Base-by-base conservation (phyloP, 495 filamentous ascomycete genomes). In the Neurospora sp. region DNA sequence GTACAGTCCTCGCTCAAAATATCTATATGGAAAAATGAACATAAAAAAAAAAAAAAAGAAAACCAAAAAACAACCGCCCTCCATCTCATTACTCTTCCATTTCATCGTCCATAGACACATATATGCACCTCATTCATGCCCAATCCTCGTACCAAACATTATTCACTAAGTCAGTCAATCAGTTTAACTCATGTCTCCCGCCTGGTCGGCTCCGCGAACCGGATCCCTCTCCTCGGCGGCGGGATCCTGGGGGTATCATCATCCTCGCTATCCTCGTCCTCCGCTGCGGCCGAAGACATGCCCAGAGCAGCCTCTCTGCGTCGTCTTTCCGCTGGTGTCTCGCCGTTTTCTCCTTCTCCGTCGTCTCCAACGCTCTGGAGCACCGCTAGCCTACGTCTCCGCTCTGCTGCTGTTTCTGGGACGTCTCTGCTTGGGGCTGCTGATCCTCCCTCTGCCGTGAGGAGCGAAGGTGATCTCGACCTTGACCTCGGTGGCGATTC, bases 261-360 rank as follows among this genome's bases (percentile, higher is more conserved):
- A 45, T 93, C 91, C 15, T 89, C 87, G 48, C 88, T 89, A 69
- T 91, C 90, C 21, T 86, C 87, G 21, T 85, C 86, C 19, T 85
- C 85, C 8, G 86, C 86, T 10, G 87, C 84, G n/a, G 71, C 62
- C 31, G 83, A 78, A 8, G 87, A 82, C 69, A 90, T 80, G 24
- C 93, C 94, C n/a, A 97, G 83, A 5, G 94, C 95, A 2, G 93
- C 95, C 71, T 96, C 89, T 80, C 95, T 90, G 74, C 94, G 87
- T 43, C 91, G 87, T 59, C 91, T 86, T 82, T 97, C 94, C 0
- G 94, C 94, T 0, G 92, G 89, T 5, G 93, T 97, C 81, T 97
- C 94, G 48, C 85, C 88, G 4, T 82, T 83, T 34, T 90, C 88
- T 21, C 80, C 80, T 9, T 81, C 79, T 3, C 71, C 72, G 3